Evolutionary conservation across 352 stramenopile genomes (phyloP).

Genomic region (Phytophthora kernoviae): DNA sequence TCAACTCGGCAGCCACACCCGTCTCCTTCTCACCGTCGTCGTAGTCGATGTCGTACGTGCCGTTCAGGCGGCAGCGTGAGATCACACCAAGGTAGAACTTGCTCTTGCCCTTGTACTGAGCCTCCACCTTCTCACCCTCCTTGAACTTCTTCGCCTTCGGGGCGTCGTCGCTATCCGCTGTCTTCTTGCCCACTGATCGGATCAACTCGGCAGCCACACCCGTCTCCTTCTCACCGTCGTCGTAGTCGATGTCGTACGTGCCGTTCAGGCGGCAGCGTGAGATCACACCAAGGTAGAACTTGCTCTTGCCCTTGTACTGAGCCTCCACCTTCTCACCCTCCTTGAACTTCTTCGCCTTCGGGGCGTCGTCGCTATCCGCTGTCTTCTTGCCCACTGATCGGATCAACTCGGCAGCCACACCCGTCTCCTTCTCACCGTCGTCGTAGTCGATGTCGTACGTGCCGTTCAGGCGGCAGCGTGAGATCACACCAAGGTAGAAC

Average conservation of each 20-base stretch:
- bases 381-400: conserved; percentile 7
- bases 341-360: conserved; percentile 22
- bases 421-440: conserved; percentile 55
- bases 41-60: conserved; percentile 24
- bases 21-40: conserved; percentile 18
- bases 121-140: conserved; percentile 18
- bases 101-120: conserved; percentile 22
- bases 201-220: conserved; percentile 36
- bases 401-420: conserved; percentile 38
- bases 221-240: conserved; percentile 59
- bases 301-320: conserved; percentile 54
- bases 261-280: conserved; percentile 38
- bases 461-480: conserved; percentile 44
- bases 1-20: conserved; percentile 13
- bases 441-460: conserved; percentile 79
- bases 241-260: conserved; percentile 62
- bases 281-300: conserved; percentile 64
- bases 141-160: conserved; percentile 19
- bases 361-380: conserved; percentile 9
- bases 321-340: conserved; percentile 43
- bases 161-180: conserved; percentile 11
- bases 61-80: conserved; percentile 16
- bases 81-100: conserved; percentile 21
- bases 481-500: conserved; percentile 59
- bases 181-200: conserved; percentile 11